phyloP scores from a whole-genome alignment of 148 eudicot genomes.

The Fagopyrum tataricum region DNA sequence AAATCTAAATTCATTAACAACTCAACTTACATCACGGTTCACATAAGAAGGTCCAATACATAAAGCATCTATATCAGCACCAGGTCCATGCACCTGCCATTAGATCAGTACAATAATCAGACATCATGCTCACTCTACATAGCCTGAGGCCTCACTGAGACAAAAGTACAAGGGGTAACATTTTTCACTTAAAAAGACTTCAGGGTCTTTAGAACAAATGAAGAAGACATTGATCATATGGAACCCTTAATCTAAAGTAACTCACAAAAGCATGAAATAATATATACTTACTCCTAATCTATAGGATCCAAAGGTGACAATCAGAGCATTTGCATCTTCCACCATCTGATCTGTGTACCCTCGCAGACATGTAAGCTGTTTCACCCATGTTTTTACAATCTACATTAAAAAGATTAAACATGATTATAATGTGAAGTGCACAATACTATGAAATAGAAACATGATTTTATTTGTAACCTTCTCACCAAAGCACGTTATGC shows the following conservation, averaged over 20 bases:
- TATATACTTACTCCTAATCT: conserved; percentile 36
- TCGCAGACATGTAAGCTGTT: conserved; percentile 33
- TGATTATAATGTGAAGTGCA: background rate
- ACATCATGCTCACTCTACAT: background rate
- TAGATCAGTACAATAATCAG: background rate
- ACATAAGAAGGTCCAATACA: conserved; percentile 51
- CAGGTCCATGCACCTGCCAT: conserved; percentile 49
- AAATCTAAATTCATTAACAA: background rate
- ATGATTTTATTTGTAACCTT: background rate
- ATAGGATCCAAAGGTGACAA: conserved; percentile 40
- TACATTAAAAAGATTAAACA: conserved; percentile 2
- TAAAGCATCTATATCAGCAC: conserved; percentile 50
- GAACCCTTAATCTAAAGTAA: background rate
- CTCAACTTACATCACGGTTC: conserved; percentile 32
- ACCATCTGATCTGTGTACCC: conserved; percentile 43
- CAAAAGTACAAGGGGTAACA: background rate
- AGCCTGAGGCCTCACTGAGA: background rate
- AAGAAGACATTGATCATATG: background rate
- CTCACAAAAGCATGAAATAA: background rate
- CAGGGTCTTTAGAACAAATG: background rate
- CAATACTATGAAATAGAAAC: background rate
- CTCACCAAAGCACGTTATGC: background rate
- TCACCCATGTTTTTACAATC: conserved; percentile 41
- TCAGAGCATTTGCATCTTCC: conserved; percentile 40
- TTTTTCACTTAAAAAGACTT: background rate